Conservation (phyloP, 1,284 basidiomycete genomes). For the Sphagnurus paluster region DNA sequence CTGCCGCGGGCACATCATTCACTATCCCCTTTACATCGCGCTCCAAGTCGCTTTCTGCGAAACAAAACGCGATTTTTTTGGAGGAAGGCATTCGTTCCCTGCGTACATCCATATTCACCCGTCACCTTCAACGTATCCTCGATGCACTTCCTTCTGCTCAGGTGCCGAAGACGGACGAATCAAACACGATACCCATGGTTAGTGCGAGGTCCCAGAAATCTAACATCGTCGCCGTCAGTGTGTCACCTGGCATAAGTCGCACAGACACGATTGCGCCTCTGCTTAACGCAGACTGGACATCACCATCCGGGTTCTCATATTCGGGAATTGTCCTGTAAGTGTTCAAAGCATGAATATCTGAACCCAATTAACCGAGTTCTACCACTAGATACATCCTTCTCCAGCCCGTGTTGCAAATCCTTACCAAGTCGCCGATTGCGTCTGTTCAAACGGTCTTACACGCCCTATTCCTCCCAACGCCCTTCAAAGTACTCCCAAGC, state of each 20-base stretch:
- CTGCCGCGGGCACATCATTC: conserved; percentile 44
- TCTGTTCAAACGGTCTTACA: conserved; percentile 68
- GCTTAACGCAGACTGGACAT: conserved; percentile 46
- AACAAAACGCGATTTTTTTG: conserved; percentile 53
- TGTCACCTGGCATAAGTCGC: conserved; percentile 73
- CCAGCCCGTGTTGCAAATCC: conserved; percentile 58
- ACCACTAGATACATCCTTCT: conserved; percentile 53
- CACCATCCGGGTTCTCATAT: conserved; percentile 29
- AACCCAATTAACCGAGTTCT: conserved; percentile 5
- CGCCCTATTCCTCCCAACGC: conserved; percentile 72
- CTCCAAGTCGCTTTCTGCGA: conserved; percentile 8
- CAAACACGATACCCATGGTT: conserved; percentile 46
- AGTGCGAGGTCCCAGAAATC: conserved; percentile 53
- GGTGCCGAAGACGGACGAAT: conserved; percentile 50
- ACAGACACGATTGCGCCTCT: conserved; percentile 62
- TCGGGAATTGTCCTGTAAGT: conserved; percentile 47
- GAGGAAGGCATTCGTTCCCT: conserved; percentile 67
- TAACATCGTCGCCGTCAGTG: conserved; percentile 71
- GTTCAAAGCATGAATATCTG: conserved; percentile 5
- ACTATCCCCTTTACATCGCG: conserved; percentile 18
- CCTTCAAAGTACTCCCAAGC: conserved; percentile 55
- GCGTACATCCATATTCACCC: conserved; percentile 59
- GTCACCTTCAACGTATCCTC: conserved; percentile 76
- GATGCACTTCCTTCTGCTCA: conserved; percentile 71
- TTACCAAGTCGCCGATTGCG: conserved; percentile 60